phyloP scores from a whole-genome alignment of 148 eudicot species.

The Simmondsia chinensis region DNA sequence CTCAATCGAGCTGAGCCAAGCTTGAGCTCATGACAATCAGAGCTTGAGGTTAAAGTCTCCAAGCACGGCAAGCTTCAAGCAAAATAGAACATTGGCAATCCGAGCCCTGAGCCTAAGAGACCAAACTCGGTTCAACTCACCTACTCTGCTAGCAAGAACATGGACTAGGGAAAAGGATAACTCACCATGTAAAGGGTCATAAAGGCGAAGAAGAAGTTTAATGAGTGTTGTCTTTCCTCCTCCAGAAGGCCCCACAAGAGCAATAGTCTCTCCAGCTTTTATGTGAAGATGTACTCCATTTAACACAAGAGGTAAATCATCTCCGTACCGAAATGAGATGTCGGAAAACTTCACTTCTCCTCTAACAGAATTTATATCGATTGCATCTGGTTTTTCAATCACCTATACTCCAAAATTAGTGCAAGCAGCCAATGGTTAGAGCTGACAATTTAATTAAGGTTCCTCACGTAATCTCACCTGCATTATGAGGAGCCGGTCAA shows the following conservation, averaged over 20 bases:
- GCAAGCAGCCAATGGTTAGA: no score
- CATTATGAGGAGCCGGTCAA: no score
- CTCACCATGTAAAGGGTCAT: slow-evolving; percentile 82
- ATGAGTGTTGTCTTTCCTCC: slow-evolving; percentile 92
- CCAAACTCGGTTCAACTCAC: no score
- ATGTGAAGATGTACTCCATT: slow-evolving; percentile 64
- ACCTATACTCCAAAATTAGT: slow-evolving; percentile 36
- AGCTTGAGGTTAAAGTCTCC: no score
- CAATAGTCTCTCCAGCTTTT: slow-evolving; percentile 85
- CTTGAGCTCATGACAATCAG: no score
- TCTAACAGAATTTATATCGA: slow-evolving; percentile 39
- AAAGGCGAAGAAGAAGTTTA: slow-evolving; percentile 91
- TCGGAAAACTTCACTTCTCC: slow-evolving; percentile 68
- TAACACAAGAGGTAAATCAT: slow-evolving; percentile 50
- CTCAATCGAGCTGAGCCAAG: no score
- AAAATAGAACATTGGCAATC: no score
- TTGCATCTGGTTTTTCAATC: slow-evolving; percentile 57
- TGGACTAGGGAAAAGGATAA: background rate
- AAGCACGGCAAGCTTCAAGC: no score
- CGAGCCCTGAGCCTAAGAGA: no score
- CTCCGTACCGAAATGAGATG: slow-evolving; percentile 61
- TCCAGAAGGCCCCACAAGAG: slow-evolving; percentile 96
- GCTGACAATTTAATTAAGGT: no score
- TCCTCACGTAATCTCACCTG: no score
- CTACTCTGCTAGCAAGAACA: background rate